phyloP scores from a whole-genome alignment of 495 filamentous ascomycete species.

The Penicillium flavigenum region DNA sequence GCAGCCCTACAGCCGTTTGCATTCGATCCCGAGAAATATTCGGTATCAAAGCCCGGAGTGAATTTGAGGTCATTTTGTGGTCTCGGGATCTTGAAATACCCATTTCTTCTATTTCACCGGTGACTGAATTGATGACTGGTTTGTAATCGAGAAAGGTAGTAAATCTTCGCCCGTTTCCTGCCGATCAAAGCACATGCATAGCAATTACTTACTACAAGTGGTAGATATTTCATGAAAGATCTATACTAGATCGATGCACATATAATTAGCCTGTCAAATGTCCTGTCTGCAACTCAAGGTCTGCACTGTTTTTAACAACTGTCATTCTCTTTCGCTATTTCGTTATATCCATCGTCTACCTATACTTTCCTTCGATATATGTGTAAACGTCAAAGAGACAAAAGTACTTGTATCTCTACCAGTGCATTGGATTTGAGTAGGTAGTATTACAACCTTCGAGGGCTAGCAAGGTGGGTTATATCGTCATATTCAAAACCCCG shows the following conservation, averaged over 20 bases:
- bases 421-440: no score
- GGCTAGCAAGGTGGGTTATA: no score
- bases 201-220: neutral
- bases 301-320: no score
- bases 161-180: slow-evolving; percentile 8
- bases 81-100: slow-evolving; percentile 7
- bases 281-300: neutral
- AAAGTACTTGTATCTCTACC: no score
- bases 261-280: neutral
- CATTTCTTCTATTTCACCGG: slow-evolving; percentile 19
- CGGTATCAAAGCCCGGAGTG: slow-evolving; percentile 17
- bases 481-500: no score
- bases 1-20: neutral
- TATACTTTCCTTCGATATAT: no score
- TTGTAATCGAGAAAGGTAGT: neutral
- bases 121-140: neutral
- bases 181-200: slow-evolving; percentile 6
- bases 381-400: no score
- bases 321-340: no score
- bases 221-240: neutral
- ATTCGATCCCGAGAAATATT: slow-evolving; percentile 32
- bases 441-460: no score
- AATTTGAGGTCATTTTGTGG: neutral
- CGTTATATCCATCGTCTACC: no score
- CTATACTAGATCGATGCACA: neutral